Conservation (phyloP, 768 basidiomycete species). For the Crassisporium funariophilum region DNA sequence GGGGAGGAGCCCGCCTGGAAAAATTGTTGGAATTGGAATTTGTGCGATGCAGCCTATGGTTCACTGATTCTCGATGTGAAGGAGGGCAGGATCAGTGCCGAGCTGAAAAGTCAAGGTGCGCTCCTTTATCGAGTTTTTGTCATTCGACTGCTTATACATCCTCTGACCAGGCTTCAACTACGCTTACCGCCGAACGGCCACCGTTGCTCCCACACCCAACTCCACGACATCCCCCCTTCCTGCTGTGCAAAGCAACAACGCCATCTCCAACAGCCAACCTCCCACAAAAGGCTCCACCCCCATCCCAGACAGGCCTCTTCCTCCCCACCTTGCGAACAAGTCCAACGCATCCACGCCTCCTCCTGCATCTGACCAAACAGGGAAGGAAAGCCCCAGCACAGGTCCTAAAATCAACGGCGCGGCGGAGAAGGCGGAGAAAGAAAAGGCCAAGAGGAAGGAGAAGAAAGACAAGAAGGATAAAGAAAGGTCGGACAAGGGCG, state of each 20-base stretch:
- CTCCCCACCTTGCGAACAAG: slow-evolving; percentile 34
- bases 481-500: slow-evolving; percentile 37
- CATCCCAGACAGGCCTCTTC: slow-evolving; percentile 31
- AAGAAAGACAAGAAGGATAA: slow-evolving; percentile 64
- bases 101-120: slow-evolving; percentile 89
- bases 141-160: slow-evolving; percentile 2
- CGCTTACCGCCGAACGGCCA: slow-evolving; percentile 81
- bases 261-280: slow-evolving; percentile 35
- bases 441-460: slow-evolving; percentile 60
- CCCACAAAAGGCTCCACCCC: slow-evolving; percentile 41
- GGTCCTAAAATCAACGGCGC: slow-evolving; percentile 44
- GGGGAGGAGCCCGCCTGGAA: slow-evolving; percentile 96
- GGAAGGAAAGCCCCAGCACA: slow-evolving; percentile 37
- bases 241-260: slow-evolving; percentile 31
- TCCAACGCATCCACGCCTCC: slow-evolving; percentile 40
- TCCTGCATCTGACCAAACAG: slow-evolving; percentile 28
- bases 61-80: slow-evolving; percentile 85
- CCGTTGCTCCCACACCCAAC: slow-evolving; percentile 59
- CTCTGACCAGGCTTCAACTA: slow-evolving; percentile 86
- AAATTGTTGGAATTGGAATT: slow-evolving; percentile 99
- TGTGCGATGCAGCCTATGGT: slow-evolving; percentile 95
- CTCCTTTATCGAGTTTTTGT: slow-evolving; percentile 7
- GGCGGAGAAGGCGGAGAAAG: slow-evolving; percentile 55
- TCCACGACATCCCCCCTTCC: slow-evolving; percentile 56
- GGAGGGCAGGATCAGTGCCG: slow-evolving; percentile 90